These are phyloP conservation scores for Leishmania guyanensis DNA, from an alignment of 208 protist species.

Conservation along the genomic window DNA sequence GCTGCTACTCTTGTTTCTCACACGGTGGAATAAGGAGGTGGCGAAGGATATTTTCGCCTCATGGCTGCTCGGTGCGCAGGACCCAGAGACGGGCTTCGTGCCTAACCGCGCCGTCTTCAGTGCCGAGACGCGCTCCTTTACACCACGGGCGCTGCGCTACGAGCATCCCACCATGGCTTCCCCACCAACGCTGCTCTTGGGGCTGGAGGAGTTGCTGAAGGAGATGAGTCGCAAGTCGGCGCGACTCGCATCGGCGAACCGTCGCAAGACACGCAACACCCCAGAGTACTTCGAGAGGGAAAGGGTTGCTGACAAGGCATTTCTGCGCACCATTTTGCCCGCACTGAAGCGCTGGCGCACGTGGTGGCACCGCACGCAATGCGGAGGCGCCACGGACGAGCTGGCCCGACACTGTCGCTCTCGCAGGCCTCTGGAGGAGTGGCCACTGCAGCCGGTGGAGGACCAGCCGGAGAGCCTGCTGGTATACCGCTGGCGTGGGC, in stretches of 20 bases:
- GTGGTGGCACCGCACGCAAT: slow-evolving; percentile 85
- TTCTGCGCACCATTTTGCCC: slow-evolving; percentile 58
- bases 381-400: slow-evolving; percentile 33
- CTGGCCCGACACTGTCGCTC: slow-evolving; percentile 36
- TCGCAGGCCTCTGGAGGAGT: slow-evolving; percentile 54
- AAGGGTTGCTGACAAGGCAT: slow-evolving; percentile 43
- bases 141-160: slow-evolving; percentile 39
- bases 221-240: slow-evolving; percentile 45
- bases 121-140: slow-evolving; percentile 39
- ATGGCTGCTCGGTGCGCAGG: slow-evolving; percentile 74
- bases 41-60: slow-evolving; percentile 72
- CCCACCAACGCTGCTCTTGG: slow-evolving; percentile 71
- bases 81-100: slow-evolving; percentile 68
- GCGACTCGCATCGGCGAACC: slow-evolving; percentile 32
- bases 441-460: slow-evolving; percentile 39
- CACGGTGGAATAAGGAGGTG: slow-evolving; percentile 82
- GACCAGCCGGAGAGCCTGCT: slow-evolving; percentile 43
- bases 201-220: slow-evolving; percentile 59
- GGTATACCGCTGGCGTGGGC: slow-evolving; percentile 84
- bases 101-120: slow-evolving; percentile 54
- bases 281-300: slow-evolving; percentile 45
- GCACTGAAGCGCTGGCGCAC: slow-evolving; percentile 56
- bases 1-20: slow-evolving; percentile 68
- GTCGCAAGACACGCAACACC: slow-evolving; percentile 53
- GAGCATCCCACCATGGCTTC: slow-evolving; percentile 58